A percentile compares a stretch with the other conserved stretches of the same genome.
phyloP scores from a whole-genome alignment of 2,329 filamentous ascomycete species.

The Fusarium nanum region DNA sequence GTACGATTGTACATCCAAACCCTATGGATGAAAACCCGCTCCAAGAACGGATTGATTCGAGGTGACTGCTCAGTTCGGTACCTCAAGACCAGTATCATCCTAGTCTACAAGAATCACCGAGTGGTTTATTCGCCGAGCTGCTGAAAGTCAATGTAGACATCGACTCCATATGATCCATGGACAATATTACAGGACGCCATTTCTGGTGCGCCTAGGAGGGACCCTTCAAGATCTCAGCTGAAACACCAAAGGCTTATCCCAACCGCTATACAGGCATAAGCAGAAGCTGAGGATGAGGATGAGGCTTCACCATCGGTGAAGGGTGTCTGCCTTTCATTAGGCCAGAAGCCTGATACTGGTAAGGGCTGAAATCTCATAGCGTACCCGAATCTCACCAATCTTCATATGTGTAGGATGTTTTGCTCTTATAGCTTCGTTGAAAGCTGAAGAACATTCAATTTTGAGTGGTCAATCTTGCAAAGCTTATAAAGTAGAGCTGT shows the following conservation, averaged over 20 bases:
- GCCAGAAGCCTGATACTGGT: rapidly evolving
- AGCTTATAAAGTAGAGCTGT: background rate
- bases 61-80: background rate
- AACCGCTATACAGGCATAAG: background rate
- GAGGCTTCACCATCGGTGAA: background rate
- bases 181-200: background rate
- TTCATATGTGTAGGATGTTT: background rate
- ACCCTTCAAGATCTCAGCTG: background rate
- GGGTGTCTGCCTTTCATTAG: background rate
- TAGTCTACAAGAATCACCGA: background rate
- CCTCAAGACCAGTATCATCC: background rate
- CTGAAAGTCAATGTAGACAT: background rate
- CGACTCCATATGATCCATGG: background rate
- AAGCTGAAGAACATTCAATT: background rate
- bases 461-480: background rate
- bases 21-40: background rate
- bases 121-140: background rate
- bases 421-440: rapidly evolving
- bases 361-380: background rate
- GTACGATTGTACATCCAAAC: background rate
- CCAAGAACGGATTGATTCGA: background rate
- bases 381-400: background rate
- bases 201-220: background rate
- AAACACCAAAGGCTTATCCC: background rate
- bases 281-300: background rate